Base-by-base conservation (phyloP, 768 basidiomycete genomes). In the Tephrocybe sp. region DNA sequence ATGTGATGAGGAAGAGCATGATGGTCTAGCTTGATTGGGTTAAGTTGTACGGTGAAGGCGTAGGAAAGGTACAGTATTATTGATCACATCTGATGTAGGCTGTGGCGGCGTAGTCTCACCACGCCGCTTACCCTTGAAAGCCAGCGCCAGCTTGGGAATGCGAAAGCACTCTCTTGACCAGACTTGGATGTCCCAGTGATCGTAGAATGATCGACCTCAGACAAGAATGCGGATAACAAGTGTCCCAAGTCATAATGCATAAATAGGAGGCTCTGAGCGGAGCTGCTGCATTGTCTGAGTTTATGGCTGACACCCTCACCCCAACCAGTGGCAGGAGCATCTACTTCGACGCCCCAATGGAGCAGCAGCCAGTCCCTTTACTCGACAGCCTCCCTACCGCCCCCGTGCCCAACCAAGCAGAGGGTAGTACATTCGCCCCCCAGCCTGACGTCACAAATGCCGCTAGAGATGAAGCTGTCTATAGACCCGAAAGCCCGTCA, bases 291-390 rank as follows among this genome's bases (percentile, higher is more conserved):
- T 16, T 31, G 49, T 47, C 54, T 51, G 17, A 55, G 49, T 43
- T n/a, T 16, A 55, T 55, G 54, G 35, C 39, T 48, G 45, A 52
- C 51, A 49, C 26, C 39, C 20, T 20, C 40, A 55, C 63, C 30
- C 63, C 60, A 45, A 45, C 67, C 48, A 76, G 74, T 60, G 67
- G 65, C 42, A 61, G 61, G 23, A 69, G 66, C 42, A 39, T 58
- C 11, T 79, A 78, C 60, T 77, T 76, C 56, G 78, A 79, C 75
- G 75, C 72, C 9, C 69, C 67, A 20, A 57, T 63, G 51, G 68
- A 48, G 4, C 51, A 46, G 22, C 51, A 48, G 26, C 36, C 40
- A 26, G n/a, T 22, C 19, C 22, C 7, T 11, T 5, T 26, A 26
- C 26, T 26, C 26, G 26, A 26, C 26, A 26, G 7, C 26, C 26